Base-by-base conservation (phyloP, 192 early-diverging fungal genomes). In the Phlyctochytrium arcticum region DNA sequence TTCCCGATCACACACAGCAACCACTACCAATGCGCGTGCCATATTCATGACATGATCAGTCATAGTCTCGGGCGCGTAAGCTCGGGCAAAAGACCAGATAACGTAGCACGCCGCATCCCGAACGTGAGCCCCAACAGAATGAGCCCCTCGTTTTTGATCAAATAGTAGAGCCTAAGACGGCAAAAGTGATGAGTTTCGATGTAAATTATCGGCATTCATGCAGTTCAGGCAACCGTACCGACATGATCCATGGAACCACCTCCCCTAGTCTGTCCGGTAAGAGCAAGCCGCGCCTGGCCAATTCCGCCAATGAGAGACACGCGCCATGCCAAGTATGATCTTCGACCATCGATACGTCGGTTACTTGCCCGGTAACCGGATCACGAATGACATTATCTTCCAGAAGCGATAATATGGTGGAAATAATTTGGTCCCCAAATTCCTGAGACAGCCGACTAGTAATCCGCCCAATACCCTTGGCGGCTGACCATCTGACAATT, bases 91-190 rank as follows among this genome's bases (percentile, higher is more conserved):
- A 26, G 94, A 93, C 96, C 96, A 99, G 70, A 90, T 89, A 9
- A 96, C 92, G 75, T 99, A 99, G 62, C 95, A 94, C 31, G 91
- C 91, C 0, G 96, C 92, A 69, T 99, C 96, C 30, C 95, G 87
- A 0, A 99, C 94, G 71, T 95, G 89, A 9, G 92, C 77, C 3
- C 96, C 96, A 36, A 99, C 84, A 27, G 95, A 96, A 35, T 95
- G 89, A 29, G 89, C 81, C 3, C 94, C 95, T 31, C 88, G 82
- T 68, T 89, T 87, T 29, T 91, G 78, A 71, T 98, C 96, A 72
- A 94, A 99, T 39, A 79, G 85, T 4, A 99, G 79, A 6, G 92
- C 94, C 56, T 79, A 12, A 8, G 29, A 53, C 15, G 42, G 42
- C 21, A 21, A n/a, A 2, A 44, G 42, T 21, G 42, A 0, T n/a